Evolutionary conservation across 2,329 filamentous ascomycete species (phyloP).

Genomic region (Apiospora arundinis): DNA sequence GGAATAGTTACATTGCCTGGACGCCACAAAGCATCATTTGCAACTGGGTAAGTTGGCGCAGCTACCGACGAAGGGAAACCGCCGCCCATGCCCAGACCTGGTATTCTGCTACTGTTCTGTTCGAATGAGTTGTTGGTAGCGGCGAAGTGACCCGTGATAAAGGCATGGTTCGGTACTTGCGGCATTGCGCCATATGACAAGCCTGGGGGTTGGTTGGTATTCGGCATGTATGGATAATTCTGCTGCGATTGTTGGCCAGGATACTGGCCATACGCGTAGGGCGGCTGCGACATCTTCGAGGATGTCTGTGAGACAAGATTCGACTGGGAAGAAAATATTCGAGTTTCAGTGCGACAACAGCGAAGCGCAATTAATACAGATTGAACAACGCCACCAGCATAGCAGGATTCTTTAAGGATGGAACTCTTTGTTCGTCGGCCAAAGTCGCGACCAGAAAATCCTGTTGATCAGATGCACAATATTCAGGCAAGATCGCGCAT

Average conservation of each 20-base stretch:
- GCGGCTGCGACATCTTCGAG: conserved; percentile 19
- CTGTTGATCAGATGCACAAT: conserved; percentile 2
- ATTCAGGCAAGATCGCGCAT: conserved; percentile 10
- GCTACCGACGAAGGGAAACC: not conserved
- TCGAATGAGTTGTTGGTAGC: conserved; percentile 27
- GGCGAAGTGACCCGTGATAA: conserved; percentile 12
- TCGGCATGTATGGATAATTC: conserved; percentile 25
- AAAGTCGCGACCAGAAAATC: not conserved
- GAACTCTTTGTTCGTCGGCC: not conserved
- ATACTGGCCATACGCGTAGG: conserved; percentile 19
- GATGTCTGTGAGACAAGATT: not conserved
- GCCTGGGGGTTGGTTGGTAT: conserved; percentile 21
- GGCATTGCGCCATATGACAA: conserved; percentile 15
- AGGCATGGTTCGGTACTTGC: not conserved
- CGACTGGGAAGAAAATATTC: not conserved
- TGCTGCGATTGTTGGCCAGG: conserved; percentile 22
- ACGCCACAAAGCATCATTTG: conserved; percentile 8
- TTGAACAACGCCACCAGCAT: conserved; percentile 18
- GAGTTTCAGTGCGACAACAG: not conserved
- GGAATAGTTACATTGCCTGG: not conserved
- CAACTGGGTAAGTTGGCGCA: not conserved
- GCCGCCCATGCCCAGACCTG: conserved; percentile 18
- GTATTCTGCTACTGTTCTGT: conserved; percentile 24
- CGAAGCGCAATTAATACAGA: not conserved
- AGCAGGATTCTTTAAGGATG: not conserved